phyloP scores from a whole-genome alignment of 768 basidiomycete species.

The Leccinum boreale region DNA sequence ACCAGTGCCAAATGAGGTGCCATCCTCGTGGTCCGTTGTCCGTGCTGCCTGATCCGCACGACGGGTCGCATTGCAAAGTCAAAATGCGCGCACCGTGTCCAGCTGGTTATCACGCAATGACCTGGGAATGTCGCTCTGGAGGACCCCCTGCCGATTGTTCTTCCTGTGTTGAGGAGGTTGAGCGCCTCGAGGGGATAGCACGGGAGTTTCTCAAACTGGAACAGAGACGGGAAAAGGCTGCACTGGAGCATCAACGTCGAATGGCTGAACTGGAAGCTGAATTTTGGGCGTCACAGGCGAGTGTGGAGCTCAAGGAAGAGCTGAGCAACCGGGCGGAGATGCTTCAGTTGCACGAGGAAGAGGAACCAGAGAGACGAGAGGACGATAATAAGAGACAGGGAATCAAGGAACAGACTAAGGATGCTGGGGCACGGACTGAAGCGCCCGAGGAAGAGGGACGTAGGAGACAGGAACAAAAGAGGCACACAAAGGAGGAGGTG shows the following conservation, averaged over 20 bases:
- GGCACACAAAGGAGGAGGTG: neutral
- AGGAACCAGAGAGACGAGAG: conserved; percentile 19
- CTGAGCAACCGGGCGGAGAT: conserved; percentile 41
- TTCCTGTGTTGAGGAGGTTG: conserved; percentile 41
- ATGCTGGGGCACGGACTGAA: no score
- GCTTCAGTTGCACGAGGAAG: conserved; percentile 14
- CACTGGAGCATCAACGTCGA: conserved; percentile 35
- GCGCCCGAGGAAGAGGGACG: neutral
- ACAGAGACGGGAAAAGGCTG: conserved; percentile 41
- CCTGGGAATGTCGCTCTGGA: conserved; percentile 41
- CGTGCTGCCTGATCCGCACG: conserved; percentile 23
- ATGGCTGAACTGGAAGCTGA: conserved; percentile 43
- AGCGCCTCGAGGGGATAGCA: conserved; percentile 36
- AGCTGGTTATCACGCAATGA: conserved; percentile 39
- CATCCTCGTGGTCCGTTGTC: conserved; percentile 41
- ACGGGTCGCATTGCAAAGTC: conserved; percentile 39
- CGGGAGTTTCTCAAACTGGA: conserved; percentile 36
- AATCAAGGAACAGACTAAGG: neutral
- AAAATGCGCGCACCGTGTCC: conserved; percentile 37
- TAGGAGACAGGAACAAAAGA: neutral
- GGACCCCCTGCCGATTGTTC: conserved; percentile 34
- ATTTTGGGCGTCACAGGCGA: conserved; percentile 20
- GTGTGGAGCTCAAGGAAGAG: neutral
- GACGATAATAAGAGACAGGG: neutral
- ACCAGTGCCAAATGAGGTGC: conserved; percentile 57